Evolutionary conservation across 169 alveolate genomes (phyloP).

Genomic region (Babesia ovata): DNA sequence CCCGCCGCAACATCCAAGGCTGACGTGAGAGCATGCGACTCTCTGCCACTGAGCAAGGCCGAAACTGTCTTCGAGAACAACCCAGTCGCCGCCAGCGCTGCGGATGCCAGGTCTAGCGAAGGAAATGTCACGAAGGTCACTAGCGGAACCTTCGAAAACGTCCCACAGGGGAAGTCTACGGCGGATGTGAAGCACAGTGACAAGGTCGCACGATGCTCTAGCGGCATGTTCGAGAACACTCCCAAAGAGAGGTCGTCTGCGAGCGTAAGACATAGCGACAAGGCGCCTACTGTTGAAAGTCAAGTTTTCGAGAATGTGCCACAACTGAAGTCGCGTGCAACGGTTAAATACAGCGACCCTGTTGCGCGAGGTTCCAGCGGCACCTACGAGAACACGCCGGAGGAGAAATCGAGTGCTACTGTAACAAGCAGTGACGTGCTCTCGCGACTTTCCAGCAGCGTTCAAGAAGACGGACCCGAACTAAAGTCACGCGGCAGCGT

Average conservation of each 20-base stretch:
- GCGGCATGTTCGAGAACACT: conserved; percentile 48
- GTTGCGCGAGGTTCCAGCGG: conserved; percentile 8
- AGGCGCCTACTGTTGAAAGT: neutral
- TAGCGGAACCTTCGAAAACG: conserved; percentile 57
- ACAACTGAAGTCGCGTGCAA: conserved; percentile 2
- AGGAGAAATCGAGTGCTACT: conserved; percentile 14
- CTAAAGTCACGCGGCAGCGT: conserved; percentile 28
- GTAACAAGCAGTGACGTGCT: conserved; percentile 12
- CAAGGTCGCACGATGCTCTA: neutral
- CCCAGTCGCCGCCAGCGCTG: conserved; percentile 45
- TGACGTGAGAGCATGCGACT: neutral
- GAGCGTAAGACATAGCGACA: conserved; percentile 22
- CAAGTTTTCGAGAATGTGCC: conserved; percentile 20
- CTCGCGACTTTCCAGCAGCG: neutral
- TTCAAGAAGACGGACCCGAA: conserved; percentile 35
- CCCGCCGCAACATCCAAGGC: conserved; percentile 14
- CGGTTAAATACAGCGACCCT: neutral
- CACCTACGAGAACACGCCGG: conserved; percentile 32
- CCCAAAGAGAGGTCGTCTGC: conserved; percentile 56
- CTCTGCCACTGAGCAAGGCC: neutral
- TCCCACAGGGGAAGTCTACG: conserved; percentile 38
- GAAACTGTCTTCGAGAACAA: conserved; percentile 53
- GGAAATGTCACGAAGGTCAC: conserved; percentile 18
- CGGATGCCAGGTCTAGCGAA: conserved; percentile 60
- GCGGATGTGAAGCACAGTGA: conserved; percentile 52